Percentiles rank a stretch among this genome's conserved stretches.
Evolutionary conservation across 257 asterid genomes (phyloP).

Genomic region (Mitragyna speciosa): DNA sequence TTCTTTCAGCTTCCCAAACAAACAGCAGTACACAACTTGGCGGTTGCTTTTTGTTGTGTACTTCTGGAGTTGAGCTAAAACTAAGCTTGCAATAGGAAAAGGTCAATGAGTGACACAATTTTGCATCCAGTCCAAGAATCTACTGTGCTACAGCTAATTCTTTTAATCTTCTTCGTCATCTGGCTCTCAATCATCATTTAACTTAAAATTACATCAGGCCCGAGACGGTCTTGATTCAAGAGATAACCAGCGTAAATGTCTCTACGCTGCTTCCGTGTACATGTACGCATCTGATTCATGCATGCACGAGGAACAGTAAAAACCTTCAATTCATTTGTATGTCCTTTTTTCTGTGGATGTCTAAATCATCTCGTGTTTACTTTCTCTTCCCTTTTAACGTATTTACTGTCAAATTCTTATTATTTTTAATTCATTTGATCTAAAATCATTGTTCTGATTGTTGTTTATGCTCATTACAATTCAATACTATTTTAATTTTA

Average conservation of each 20-base stretch:
- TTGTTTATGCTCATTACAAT: too few species aligned
- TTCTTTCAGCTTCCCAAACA: neutral
- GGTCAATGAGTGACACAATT: conserved; percentile 35
- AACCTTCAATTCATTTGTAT: neutral
- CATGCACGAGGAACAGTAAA: neutral
- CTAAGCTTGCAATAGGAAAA: conserved; percentile 20
- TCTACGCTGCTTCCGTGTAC: conserved; percentile 18
- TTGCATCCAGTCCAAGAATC: conserved; percentile 43
- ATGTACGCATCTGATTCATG: conserved; percentile 1
- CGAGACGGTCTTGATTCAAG: conserved; percentile 46
- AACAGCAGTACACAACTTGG: neutral
- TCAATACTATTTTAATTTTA: too few species aligned
- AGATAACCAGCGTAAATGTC: conserved; percentile 41
- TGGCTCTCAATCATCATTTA: conserved; percentile 30
- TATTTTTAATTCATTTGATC: too few species aligned
- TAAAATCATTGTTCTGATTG: too few species aligned
- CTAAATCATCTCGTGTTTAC: neutral
- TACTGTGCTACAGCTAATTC: conserved; percentile 7
- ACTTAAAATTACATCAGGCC: conserved; percentile 36
- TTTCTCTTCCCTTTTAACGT: neutral
- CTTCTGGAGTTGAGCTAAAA: conserved; percentile 24
- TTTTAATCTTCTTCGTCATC: conserved; percentile 23
- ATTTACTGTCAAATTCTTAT: neutral
- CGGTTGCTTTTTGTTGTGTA: neutral
- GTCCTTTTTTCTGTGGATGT: neutral